These are phyloP conservation scores for Epichloe brachyelytri DNA, from an alignment of 2,329 filamentous ascomycete species.

Conservation along the genomic window DNA sequence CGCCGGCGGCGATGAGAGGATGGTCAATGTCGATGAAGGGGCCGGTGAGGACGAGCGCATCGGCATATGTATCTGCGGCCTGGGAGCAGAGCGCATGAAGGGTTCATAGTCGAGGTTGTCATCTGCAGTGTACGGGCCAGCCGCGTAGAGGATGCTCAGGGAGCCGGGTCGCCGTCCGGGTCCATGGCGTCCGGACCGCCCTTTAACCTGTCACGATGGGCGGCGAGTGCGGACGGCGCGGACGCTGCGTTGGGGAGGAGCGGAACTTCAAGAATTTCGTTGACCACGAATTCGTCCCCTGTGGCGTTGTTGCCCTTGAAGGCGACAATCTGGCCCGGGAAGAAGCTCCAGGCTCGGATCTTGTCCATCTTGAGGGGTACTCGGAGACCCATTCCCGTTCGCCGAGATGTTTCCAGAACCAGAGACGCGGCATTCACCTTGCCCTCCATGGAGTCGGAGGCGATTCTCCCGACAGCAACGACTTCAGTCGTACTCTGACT, in stretches of 20 bases:
- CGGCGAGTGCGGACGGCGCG: constrained; percentile 47
- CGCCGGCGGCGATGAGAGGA: constrained; percentile 67
- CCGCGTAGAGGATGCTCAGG: constrained; percentile 67
- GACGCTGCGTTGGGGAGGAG: constrained; percentile 65
- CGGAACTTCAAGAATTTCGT: constrained; percentile 62
- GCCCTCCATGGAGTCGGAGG: constrained; percentile 74
- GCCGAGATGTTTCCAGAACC: constrained; percentile 76
- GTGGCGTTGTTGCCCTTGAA: constrained; percentile 77
- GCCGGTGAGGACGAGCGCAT: constrained; percentile 67
- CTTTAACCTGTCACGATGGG: constrained; percentile 55
- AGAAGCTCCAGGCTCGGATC: constrained; percentile 64
- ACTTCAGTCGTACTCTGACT: constrained; percentile 75
- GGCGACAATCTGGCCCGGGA: constrained; percentile 88
- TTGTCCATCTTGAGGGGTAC: constrained; percentile 66
- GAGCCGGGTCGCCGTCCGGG: constrained; percentile 36
- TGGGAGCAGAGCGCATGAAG: constrained; percentile 68
- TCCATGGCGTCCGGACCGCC: constrained; percentile 52
- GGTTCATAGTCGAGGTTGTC: constrained; percentile 87
- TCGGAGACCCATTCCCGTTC: constrained; percentile 69
- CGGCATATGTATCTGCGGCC: constrained; percentile 61
- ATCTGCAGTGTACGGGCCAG: constrained; percentile 85
- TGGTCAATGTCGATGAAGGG: constrained; percentile 91
- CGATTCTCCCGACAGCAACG: constrained; percentile 82
- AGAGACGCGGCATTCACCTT: constrained; percentile 76
- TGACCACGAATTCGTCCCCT: constrained; percentile 69